Conservation (phyloP, 1,284 basidiomycete species). For the Gomphus sp. region DNA sequence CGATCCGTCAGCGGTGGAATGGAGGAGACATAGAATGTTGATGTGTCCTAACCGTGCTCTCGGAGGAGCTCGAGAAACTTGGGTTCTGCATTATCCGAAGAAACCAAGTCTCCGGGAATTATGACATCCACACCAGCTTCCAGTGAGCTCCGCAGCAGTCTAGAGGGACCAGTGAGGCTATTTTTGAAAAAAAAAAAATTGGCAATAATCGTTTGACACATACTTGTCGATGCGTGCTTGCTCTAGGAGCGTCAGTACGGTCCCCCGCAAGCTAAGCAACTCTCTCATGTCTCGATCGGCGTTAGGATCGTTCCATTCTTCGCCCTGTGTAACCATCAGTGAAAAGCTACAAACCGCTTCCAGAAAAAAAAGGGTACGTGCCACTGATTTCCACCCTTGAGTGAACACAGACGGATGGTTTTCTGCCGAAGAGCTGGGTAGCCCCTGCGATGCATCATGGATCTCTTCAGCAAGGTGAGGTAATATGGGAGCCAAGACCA, state of each 20-base stretch:
- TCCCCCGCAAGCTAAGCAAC: constrained; percentile 45
- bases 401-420: constrained; percentile 49
- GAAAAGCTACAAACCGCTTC: neutral
- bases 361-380: constrained; percentile 22
- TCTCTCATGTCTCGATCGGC: constrained; percentile 50
- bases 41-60: constrained; percentile 22
- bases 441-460: constrained; percentile 34
- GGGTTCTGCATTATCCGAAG: constrained; percentile 12
- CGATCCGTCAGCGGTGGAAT: neutral
- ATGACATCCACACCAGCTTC: constrained; percentile 60
- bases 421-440: constrained; percentile 15
- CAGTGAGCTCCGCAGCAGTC: constrained; percentile 60
- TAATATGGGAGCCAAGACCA: constrained; percentile 77
- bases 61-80: constrained; percentile 4
- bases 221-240: constrained; percentile 53
- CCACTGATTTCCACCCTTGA: constrained; percentile 50
- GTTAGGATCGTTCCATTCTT: constrained; percentile 44
- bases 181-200: neutral
- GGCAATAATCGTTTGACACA: neutral
- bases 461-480: constrained; percentile 94
- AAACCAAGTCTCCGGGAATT: constrained; percentile 24
- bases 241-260: constrained; percentile 57
- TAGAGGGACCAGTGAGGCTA: constrained; percentile 19
- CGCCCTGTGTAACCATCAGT: constrained; percentile 25
- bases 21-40: neutral